Percentiles rank a stretch among this genome's conserved stretches.
Evolutionary conservation across 768 basidiomycete species (phyloP).

Genomic region (Pilatotrama ljubarskyi): DNA sequence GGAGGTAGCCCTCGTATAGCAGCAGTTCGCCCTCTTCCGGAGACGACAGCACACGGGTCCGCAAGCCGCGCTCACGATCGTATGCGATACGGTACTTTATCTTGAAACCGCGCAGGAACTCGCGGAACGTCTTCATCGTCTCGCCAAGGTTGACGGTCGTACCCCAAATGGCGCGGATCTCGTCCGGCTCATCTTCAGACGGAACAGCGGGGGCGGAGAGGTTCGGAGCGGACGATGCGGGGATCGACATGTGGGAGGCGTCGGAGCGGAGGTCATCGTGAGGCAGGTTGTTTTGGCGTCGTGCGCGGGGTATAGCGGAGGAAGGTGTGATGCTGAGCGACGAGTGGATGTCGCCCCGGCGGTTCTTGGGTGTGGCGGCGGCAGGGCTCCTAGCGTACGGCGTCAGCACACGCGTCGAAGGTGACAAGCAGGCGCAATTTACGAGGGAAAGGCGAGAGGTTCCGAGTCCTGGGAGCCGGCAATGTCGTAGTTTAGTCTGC

Average conservation of each 20-base stretch:
- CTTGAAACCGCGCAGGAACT: constrained; percentile 91
- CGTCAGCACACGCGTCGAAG: not conserved
- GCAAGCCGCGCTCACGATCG: constrained; percentile 62
- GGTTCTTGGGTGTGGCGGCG: constrained; percentile 63
- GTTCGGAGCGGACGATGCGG: constrained; percentile 53
- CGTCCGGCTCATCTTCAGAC: constrained; percentile 77
- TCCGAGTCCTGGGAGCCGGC: constrained; percentile 47
- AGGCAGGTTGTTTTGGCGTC: constrained; percentile 35
- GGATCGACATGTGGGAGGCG: constrained; percentile 54
- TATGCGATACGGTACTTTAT: constrained; percentile 79
- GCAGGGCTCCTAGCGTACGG: constrained; percentile 48
- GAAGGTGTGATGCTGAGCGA: constrained; percentile 61
- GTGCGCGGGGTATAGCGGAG: constrained; percentile 42
- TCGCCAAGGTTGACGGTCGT: constrained; percentile 92
- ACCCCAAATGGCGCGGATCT: constrained; percentile 94
- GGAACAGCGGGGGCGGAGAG: constrained; percentile 63
- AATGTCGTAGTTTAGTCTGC: constrained; percentile 22
- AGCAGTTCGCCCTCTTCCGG: constrained; percentile 69
- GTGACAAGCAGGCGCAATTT: constrained; percentile 26
- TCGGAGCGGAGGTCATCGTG: constrained; percentile 58
- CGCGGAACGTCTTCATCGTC: constrained; percentile 87
- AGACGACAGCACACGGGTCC: constrained; percentile 49
- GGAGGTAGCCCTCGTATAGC: constrained; percentile 79
- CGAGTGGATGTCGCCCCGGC: constrained; percentile 91
- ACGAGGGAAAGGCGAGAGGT: constrained; percentile 73